Percentiles rank a stretch among this genome's conserved stretches.
Evolutionary conservation across 352 stramenopile species (phyloP).

Genomic region (Globisporangium spiculum): DNA sequence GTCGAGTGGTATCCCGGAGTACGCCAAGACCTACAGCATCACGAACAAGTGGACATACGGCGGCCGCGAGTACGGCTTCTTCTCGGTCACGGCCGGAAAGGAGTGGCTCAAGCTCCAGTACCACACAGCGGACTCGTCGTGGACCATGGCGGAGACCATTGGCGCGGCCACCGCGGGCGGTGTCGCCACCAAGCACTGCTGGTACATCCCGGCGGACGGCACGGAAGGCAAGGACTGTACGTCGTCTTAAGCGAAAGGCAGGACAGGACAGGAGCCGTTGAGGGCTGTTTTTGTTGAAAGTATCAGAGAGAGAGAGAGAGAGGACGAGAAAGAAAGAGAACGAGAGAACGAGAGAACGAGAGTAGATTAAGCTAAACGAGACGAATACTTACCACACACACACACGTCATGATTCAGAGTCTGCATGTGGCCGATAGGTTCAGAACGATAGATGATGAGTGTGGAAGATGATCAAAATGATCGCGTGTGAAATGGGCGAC

Average conservation of each 20-base stretch:
- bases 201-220: constrained; percentile 52
- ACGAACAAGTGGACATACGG: constrained; percentile 60
- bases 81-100: constrained; percentile 51
- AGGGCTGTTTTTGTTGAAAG: neutral
- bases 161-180: constrained; percentile 37
- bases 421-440: neutral
- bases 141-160: constrained; percentile 48
- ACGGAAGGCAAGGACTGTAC: constrained; percentile 24
- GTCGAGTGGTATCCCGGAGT: constrained; percentile 54
- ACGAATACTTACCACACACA: constrained; percentile 5
- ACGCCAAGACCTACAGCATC: constrained; percentile 31
- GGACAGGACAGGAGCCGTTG: neutral
- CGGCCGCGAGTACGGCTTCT: constrained; percentile 67
- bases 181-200: constrained; percentile 63
- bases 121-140: constrained; percentile 54
- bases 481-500: neutral
- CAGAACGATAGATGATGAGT: neutral
- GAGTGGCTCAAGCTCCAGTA: constrained; percentile 70
- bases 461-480: neutral
- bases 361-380: constrained; percentile 11
- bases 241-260: neutral
- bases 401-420: neutral
- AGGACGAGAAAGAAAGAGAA: neutral
- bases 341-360: neutral
- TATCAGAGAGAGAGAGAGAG: too few species aligned